A percentile compares a stretch with the other conserved stretches of the same genome.
These are phyloP conservation scores for Gynandropsis gynandra DNA, from an alignment of 345 rosid genomes.

Conservation along the genomic window DNA sequence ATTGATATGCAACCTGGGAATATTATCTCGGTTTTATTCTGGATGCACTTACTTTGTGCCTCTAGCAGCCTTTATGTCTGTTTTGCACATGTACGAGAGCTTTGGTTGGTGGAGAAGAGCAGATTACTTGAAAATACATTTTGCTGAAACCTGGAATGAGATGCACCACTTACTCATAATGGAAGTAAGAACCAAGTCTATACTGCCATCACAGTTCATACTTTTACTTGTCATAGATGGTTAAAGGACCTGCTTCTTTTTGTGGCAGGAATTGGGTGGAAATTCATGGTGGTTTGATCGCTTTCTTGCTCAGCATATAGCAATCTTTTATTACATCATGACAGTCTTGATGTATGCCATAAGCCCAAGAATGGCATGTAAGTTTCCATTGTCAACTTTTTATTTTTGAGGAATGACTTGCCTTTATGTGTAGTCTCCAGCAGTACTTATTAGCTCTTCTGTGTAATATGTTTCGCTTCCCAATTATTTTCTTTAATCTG, in stretches of 20 bases:
- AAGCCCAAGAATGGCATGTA: slow-evolving; percentile 99
- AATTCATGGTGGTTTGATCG: slow-evolving; percentile 97
- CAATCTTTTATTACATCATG: slow-evolving; percentile 77
- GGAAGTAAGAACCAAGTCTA: slow-evolving; percentile 58
- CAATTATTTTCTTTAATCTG: no score
- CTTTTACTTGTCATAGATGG: slow-evolving; percentile 5
- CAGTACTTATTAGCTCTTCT: no score
- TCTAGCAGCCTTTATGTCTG: slow-evolving; percentile 81
- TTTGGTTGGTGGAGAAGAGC: slow-evolving; percentile 99
- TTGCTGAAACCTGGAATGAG: slow-evolving; percentile 99
- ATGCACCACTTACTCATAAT: slow-evolving; percentile 98
- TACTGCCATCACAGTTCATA: slow-evolving; percentile 3
- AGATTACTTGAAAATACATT: slow-evolving; percentile 89
- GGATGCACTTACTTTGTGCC: not conserved
- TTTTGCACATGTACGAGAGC: slow-evolving; percentile 96
- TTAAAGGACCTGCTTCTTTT: slow-evolving; percentile 16
- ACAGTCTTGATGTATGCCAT: slow-evolving; percentile 74
- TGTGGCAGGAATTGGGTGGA: slow-evolving; percentile 88
- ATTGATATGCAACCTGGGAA: no score
- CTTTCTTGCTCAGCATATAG: slow-evolving; percentile 75
- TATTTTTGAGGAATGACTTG: not conserved
- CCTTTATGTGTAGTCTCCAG: not conserved
- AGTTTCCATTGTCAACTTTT: slow-evolving; percentile 32
- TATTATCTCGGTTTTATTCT: slow-evolving; percentile 11
- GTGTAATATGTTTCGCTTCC: no score